These are phyloP conservation scores for Cutaneotrichosporon sp. DNA, from an alignment of 1,284 basidiomycete genomes.

Conservation along the genomic window DNA sequence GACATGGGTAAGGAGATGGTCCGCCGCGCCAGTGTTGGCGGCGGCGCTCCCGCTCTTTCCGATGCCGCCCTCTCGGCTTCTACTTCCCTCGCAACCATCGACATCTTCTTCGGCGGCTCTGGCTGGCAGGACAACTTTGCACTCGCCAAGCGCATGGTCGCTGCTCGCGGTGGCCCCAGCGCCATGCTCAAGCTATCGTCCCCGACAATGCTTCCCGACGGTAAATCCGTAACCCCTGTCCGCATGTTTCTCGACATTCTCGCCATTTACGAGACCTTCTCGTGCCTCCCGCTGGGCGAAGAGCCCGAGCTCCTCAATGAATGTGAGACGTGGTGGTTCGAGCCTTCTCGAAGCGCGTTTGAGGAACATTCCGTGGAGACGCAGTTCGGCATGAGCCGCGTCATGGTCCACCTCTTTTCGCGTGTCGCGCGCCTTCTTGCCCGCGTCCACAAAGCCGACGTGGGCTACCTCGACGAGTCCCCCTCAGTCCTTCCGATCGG, in stretches of 20 bases:
- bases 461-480: slow-evolving; percentile 25
- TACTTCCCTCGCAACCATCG: slow-evolving; percentile 48
- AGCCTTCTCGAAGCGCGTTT: slow-evolving; percentile 36
- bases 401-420: slow-evolving; percentile 42
- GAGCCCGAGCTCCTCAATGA: slow-evolving; percentile 50
- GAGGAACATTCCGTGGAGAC: slow-evolving; percentile 52
- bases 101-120: slow-evolving; percentile 53
- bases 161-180: slow-evolving; percentile 48
- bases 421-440: slow-evolving; percentile 36
- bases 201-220: slow-evolving; percentile 32
- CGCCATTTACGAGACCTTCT: slow-evolving; percentile 53
- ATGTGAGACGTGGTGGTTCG: slow-evolving; percentile 51
- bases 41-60: slow-evolving; percentile 28
- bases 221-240: slow-evolving; percentile 49
- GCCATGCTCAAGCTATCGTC: slow-evolving; percentile 38
- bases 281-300: slow-evolving; percentile 50
- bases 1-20: slow-evolving; percentile 41
- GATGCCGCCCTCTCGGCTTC: slow-evolving; percentile 50
- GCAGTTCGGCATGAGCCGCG: slow-evolving; percentile 52
- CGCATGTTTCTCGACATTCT: slow-evolving; percentile 52
- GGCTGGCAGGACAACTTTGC: slow-evolving; percentile 52
- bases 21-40: slow-evolving; percentile 21
- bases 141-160: slow-evolving; percentile 50
- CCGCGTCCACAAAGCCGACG: slow-evolving; percentile 21
- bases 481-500: not conserved